These are phyloP conservation scores for Sugiyamaella floridensis DNA, from an alignment of 805 yeast species.

Conservation along the genomic window DNA sequence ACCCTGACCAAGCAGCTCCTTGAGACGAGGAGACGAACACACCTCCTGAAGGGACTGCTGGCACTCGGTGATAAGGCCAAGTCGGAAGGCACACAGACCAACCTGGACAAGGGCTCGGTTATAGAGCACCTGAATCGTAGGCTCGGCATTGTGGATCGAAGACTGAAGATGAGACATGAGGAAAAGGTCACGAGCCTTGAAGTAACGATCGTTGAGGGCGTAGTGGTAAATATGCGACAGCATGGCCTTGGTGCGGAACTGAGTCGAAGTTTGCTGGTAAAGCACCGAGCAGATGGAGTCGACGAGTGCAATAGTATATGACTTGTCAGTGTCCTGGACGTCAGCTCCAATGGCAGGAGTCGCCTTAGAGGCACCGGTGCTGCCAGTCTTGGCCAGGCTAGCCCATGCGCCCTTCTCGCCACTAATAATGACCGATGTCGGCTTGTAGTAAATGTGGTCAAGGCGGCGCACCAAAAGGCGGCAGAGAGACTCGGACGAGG, in stretches of 20 bases:
- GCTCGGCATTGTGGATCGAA: constrained; percentile 76
- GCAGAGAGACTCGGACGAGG: constrained; percentile 37
- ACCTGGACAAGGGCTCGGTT: constrained; percentile 94
- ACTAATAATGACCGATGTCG: constrained; percentile 59
- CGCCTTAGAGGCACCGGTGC: constrained; percentile 22
- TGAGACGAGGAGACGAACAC: constrained; percentile 75
- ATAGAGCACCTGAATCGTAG: constrained; percentile 81
- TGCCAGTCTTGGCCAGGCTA: constrained; percentile 31
- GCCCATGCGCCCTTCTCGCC: constrained; percentile 76
- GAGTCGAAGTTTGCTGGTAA: constrained; percentile 57
- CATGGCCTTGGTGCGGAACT: constrained; percentile 75
- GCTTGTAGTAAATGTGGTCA: constrained; percentile 91
- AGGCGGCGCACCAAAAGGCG: constrained; percentile 77
- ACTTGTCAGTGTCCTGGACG: constrained; percentile 25
- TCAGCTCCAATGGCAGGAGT: constrained; percentile 33
- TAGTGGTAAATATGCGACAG: constrained; percentile 82
- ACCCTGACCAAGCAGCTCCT: constrained; percentile 93
- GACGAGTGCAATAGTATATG: constrained; percentile 49
- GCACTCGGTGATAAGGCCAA: constrained; percentile 77
- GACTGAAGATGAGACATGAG: constrained; percentile 79
- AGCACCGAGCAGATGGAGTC: constrained; percentile 59
- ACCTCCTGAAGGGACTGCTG: constrained; percentile 84
- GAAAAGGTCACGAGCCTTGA: constrained; percentile 81
- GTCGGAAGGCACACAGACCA: constrained; percentile 91
- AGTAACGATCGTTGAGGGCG: constrained; percentile 80